Evolutionary conservation across 2,329 filamentous ascomycete species (phyloP), one percentile per base, ranked within the genome.

Genomic region (Exophiala oligosperma): DNA sequence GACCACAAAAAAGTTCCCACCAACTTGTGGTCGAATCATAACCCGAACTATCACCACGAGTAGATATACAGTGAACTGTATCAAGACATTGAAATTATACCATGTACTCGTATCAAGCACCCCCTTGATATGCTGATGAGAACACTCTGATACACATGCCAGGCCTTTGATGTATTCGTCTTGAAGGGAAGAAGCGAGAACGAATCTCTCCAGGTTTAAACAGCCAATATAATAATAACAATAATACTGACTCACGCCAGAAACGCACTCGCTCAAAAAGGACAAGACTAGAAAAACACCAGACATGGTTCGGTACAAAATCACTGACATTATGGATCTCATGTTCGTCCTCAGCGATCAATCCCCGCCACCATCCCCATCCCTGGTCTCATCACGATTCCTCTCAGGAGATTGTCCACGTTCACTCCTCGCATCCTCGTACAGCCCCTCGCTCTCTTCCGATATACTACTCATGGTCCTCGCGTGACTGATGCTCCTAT

Each of bases 401-500:
- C 32, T 5, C 32, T 35, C 32, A 5, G 7, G 32, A 35, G 32
- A 35, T 11, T 8, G 9, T 9, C 32, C 32, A 35, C 32, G 32
- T 9, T 35, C 32, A 11, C 32, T 35, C 26, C 52, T 49, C 2
- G 40, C 52, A 37, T 61, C 59, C 29, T 59, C 48, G 38, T 61
- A 61, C 28, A 48, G 6, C 3, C 28, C 44, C 41, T 49, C 52
- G 26, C 49, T 53, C 24, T 44, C 54, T 9, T 52, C 49, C 12
- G 49, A 52, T 29, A 49, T 52, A 17, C 44, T 29, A 28, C 54
- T 57, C 21, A 24, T 41, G 17, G 49, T 48, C 29, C 54, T 47
- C 29, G 40, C 14, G 21, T 43, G 40, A 17, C 40, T 43, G 40
- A 43, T n/a, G n/a, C n/a, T 23, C n/a, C 40, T n/a, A 21, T 14